These are phyloP conservation scores for Oryza glumipatula DNA, from an alignment of 176 grass and related monocot genomes.

Conservation along the genomic window DNA sequence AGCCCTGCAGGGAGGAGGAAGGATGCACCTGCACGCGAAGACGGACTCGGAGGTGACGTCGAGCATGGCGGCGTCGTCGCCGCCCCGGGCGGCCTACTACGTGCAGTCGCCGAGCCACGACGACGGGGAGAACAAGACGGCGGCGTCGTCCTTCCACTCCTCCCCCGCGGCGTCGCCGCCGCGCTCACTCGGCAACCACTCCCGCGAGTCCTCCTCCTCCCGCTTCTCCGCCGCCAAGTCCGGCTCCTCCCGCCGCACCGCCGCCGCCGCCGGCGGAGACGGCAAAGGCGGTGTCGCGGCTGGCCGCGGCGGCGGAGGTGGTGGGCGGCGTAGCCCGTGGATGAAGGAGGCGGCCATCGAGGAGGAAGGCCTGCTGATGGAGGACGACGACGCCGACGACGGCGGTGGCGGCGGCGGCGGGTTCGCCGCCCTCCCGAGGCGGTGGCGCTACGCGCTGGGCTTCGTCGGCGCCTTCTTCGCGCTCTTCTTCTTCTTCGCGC, in stretches of 20 bases:
- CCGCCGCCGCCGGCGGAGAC: neutral
- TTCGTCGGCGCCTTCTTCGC: slow-evolving; percentile 68
- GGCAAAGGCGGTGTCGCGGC: neutral
- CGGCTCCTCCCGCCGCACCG: neutral
- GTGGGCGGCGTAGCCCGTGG: slow-evolving; percentile 18
- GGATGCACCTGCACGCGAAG: slow-evolving; percentile 63
- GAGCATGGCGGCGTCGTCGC: slow-evolving; percentile 72
- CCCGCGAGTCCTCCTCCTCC: slow-evolving; percentile 68
- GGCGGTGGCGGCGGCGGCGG: neutral
- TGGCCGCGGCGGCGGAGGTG: neutral
- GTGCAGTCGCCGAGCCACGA: slow-evolving; percentile 90
- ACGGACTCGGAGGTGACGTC: slow-evolving; percentile 87
- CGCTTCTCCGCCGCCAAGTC: slow-evolving; percentile 61
- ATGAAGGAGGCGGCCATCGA: slow-evolving; percentile 69
- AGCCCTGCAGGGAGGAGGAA: neutral
- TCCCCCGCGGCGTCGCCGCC: slow-evolving; percentile 70
- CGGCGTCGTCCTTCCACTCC: slow-evolving; percentile 67
- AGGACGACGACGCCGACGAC: slow-evolving; percentile 40
- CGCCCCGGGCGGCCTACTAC: slow-evolving; percentile 70
- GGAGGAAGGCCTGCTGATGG: slow-evolving; percentile 73
- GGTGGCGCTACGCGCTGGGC: slow-evolving; percentile 53
- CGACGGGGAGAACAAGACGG: slow-evolving; percentile 72
- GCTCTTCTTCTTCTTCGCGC: slow-evolving; percentile 92
- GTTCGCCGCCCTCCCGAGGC: slow-evolving; percentile 40
- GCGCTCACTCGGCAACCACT: slow-evolving; percentile 56